phyloP scores from a whole-genome alignment of 208 protist genomes.

The Naegleria lovaniensis region DNA sequence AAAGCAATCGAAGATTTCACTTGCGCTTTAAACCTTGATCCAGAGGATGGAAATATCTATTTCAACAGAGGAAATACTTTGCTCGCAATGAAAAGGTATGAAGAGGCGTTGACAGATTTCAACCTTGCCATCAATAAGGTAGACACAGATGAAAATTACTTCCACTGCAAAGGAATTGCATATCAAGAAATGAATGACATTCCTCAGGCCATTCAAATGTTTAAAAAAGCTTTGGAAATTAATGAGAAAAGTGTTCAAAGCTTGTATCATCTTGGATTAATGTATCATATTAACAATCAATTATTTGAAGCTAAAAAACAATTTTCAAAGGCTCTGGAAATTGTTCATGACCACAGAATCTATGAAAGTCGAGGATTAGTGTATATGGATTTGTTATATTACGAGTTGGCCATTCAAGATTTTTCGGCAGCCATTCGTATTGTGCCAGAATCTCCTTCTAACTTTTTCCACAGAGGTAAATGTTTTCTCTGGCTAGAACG shows the following conservation, averaged over 20 bases:
- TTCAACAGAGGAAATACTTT: conserved; percentile 66
- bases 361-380: conserved; percentile 56
- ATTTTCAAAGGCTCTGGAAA: conserved; percentile 50
- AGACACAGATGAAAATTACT: conserved; percentile 44
- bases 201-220: conserved; percentile 45
- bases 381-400: conserved; percentile 61
- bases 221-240: conserved; percentile 47
- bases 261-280: conserved; percentile 51
- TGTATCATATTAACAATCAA: conserved; percentile 46
- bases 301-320: conserved; percentile 51
- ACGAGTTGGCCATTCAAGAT: conserved; percentile 60
- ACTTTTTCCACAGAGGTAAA: conserved; percentile 54
- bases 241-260: conserved; percentile 43
- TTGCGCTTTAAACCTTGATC: conserved; percentile 54
- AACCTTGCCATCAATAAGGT: conserved; percentile 55
- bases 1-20: conserved; percentile 64
- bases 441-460: conserved; percentile 38
- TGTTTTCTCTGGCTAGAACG: conserved; percentile 44
- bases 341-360: conserved; percentile 46
- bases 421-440: conserved; percentile 60
- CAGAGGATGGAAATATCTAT: conserved; percentile 49
- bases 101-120: conserved; percentile 54
- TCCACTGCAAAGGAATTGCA: conserved; percentile 54
- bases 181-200: conserved; percentile 44
- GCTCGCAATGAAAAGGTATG: conserved; percentile 52